phyloP scores from a whole-genome alignment of 108 stramenopile species.

The Aureococcus anophagefferens region DNA sequence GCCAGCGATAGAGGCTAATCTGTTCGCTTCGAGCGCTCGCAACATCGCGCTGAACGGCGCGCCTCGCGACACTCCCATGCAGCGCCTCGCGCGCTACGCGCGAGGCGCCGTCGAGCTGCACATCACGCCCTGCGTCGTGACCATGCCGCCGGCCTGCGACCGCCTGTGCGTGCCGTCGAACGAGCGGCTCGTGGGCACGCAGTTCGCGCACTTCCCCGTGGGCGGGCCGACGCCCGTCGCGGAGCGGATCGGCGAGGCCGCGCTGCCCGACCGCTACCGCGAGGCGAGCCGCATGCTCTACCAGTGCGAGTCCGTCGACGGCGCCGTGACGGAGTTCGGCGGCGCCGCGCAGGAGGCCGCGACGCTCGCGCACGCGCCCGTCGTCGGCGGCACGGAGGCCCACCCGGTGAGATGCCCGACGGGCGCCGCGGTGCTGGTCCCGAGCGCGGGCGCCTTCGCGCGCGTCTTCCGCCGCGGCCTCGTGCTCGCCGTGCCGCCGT shows the following conservation, averaged over 20 bases:
- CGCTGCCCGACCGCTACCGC: neutral
- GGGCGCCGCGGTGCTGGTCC: neutral
- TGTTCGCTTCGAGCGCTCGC: no score
- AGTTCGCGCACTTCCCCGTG: neutral
- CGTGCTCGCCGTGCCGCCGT: conserved; percentile 1
- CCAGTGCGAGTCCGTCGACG: conserved; percentile 2
- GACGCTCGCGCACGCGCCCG: neutral
- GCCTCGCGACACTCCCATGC: no score
- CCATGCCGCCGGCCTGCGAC: neutral
- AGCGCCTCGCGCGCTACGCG: no score
- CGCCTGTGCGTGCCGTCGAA: neutral
- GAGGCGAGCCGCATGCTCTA: neutral
- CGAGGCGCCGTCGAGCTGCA: neutral
- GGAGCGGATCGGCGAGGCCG: neutral
- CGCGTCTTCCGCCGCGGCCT: neutral
- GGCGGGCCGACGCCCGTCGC: neutral
- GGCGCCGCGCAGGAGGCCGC: neutral
- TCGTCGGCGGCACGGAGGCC: neutral
- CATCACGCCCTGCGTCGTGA: conserved; percentile 1
- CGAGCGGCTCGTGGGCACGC: neutral
- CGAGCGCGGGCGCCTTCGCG: neutral
- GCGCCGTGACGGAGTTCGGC: neutral
- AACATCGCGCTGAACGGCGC: no score
- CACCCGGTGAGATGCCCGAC: neutral
- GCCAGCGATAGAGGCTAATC: no score